Evolutionary conservation across 1,284 basidiomycete genomes (phyloP), one percentile per base, ranked within the genome.

Genomic region (Sporisorium exsertum): DNA sequence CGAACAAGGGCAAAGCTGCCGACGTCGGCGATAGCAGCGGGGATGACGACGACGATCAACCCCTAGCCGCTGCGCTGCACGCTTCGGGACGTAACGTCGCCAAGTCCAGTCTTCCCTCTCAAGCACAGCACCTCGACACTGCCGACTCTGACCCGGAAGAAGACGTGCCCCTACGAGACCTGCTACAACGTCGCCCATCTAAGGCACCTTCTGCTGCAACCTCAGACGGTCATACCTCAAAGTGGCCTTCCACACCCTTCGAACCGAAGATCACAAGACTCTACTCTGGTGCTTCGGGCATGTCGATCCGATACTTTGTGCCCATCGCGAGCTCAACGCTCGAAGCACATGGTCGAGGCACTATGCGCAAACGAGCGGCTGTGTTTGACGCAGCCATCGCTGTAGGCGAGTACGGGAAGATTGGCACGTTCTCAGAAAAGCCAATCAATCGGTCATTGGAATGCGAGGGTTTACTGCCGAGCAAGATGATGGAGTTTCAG

Each of bases 121-220:
- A 10, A 26, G 35, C 42, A 12, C 40, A n/a, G 16, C 60, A 55
- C n/a, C 33, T 37, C 24, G 42, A 40, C 56, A 55, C 51, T 4
- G 47, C 45, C 1, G 65, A 73, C 22, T 66, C 70, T 5, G 65
- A 75, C 33, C 57, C 64, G 3, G 72, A 76, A 33, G 68, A 72
- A 37, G 69, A 76, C 24, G 26, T 68, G 0, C 73, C 68, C 27
- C 45, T 76, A 13, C 64, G 54, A 56, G 64, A 76, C 16, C 57
- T 75, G n/a, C 59, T 70, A 15, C 59, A 52, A 15, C 62, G 58
- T 18, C 63, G 63, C 13, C 50, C 65, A 0, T 53, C 52, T 5
- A 37, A 61, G 0, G 47, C 42, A 3, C 22, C 63, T 13, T 59
- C 45, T 2, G 18, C 54, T 26, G 6, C 35, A 24, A 29, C 10